phyloP scores from a whole-genome alignment of 2,329 filamentous ascomycete genomes.

The Ascochyta rabiei region DNA sequence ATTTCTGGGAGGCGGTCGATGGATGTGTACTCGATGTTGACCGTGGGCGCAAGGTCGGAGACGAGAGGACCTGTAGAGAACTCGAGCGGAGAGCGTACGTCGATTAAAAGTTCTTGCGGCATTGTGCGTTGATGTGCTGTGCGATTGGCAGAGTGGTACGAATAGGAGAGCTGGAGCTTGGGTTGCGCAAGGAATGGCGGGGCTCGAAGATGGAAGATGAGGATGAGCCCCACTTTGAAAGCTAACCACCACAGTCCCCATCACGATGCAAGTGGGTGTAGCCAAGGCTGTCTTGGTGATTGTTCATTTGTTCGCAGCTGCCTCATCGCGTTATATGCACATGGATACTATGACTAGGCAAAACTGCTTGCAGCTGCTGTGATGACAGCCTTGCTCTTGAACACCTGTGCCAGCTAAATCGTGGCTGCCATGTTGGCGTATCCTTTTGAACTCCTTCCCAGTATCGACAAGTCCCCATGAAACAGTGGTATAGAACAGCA shows the following conservation, averaged over 20 bases:
- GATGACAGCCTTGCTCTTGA: conserved; percentile 8
- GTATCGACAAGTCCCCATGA: conserved; percentile 5
- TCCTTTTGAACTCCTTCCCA: conserved; percentile 17
- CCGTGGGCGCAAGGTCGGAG: conserved; percentile 31
- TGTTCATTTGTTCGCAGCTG: conserved; percentile 8
- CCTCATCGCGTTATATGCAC: conserved; percentile 4
- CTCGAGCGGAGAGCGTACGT: conserved; percentile 47
- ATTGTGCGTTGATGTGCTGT: not conserved
- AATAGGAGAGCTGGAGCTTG: not conserved
- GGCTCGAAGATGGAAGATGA: not conserved
- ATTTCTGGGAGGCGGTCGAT: conserved; percentile 38
- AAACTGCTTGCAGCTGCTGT: conserved; percentile 1
- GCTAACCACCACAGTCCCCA: not conserved
- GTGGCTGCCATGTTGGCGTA: conserved; percentile 3
- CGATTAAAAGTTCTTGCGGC: conserved; percentile 36
- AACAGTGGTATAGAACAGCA: conserved; percentile 46
- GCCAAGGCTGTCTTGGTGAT: not conserved
- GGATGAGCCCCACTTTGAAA: not conserved
- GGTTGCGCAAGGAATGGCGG: not conserved
- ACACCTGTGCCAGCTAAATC: conserved; percentile 1
- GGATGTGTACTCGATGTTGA: conserved; percentile 48
- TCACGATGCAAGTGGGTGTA: not conserved
- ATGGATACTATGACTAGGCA: conserved; percentile 11
- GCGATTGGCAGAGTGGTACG: not conserved
- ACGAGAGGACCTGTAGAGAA: conserved; percentile 42